Evolutionary conservation across 2,329 filamentous ascomycete species (phyloP).

Genomic region (Rugonectria rugulosa): DNA sequence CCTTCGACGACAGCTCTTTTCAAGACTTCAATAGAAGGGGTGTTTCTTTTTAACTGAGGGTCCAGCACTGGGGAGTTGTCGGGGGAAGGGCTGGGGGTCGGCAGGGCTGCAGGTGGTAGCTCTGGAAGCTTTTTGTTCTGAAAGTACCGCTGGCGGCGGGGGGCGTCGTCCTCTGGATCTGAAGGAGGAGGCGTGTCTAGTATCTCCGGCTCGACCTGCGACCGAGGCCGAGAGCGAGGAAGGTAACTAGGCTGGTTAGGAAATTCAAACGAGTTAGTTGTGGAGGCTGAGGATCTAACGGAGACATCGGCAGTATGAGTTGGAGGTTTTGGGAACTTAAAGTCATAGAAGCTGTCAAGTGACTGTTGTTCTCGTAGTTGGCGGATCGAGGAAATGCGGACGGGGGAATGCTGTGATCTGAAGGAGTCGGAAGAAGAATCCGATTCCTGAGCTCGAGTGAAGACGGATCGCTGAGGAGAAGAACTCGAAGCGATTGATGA

Average conservation of each 20-base stretch:
- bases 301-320: slow-evolving; percentile 37
- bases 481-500: slow-evolving; percentile 37
- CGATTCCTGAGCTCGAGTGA: slow-evolving; percentile 20
- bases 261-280: slow-evolving; percentile 31
- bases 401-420: slow-evolving; percentile 28
- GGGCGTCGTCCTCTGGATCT: slow-evolving; percentile 42
- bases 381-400: slow-evolving; percentile 38
- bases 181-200: slow-evolving; percentile 46
- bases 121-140: slow-evolving; percentile 40
- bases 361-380: slow-evolving; percentile 31
- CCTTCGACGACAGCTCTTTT: slow-evolving; percentile 38
- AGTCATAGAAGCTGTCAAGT: slow-evolving; percentile 44
- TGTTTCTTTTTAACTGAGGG: slow-evolving; percentile 36
- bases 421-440: slow-evolving; percentile 23
- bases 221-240: slow-evolving; percentile 35
- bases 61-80: slow-evolving; percentile 43
- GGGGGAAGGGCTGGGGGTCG: slow-evolving; percentile 46
- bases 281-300: slow-evolving; percentile 33
- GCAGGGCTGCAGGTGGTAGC: slow-evolving; percentile 35
- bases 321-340: slow-evolving; percentile 48
- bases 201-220: slow-evolving; percentile 29
- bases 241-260: slow-evolving; percentile 38
- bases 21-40: slow-evolving; percentile 40
- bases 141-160: slow-evolving; percentile 26
- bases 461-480: slow-evolving; percentile 29